Conservation (phyloP, 192 early-diverging fungal species). For the Powellomyces hirtus region DNA sequence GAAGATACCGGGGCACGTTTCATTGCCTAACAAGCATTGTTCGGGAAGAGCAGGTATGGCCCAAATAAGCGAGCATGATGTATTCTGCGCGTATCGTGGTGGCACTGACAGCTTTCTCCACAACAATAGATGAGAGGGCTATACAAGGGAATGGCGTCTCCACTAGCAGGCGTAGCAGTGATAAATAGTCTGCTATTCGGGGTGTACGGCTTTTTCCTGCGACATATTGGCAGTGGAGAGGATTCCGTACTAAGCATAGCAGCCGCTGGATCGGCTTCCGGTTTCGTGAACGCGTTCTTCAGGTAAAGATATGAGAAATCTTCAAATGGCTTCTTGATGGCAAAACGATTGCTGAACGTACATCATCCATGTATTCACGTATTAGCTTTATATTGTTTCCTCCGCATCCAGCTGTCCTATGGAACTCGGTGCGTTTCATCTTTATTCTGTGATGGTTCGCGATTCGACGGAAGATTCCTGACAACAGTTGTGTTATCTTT, state of each 20-base stretch:
- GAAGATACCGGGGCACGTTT: constrained; percentile 23
- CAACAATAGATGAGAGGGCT: constrained; percentile 62
- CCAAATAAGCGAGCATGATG: no score
- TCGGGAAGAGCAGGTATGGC: constrained; percentile 39
- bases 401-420: constrained; percentile 40
- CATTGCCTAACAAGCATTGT: constrained; percentile 38
- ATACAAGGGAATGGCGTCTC: constrained; percentile 94
- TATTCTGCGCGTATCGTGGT: no score
- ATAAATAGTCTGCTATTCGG: constrained; percentile 56
- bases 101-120: no score
- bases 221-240: constrained; percentile 30
- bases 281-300: constrained; percentile 46
- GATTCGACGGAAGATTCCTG: no score
- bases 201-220: constrained; percentile 47
- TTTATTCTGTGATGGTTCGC: no score
- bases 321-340: no score
- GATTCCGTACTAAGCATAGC: constrained; percentile 32
- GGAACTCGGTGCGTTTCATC: constrained; percentile 33
- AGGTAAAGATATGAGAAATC: no score
- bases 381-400: no score
- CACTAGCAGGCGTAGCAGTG: constrained; percentile 85
- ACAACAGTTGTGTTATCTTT: no score
- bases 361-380: no score
- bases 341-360: no score
- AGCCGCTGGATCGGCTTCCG: constrained; percentile 41